Percentiles rank a stretch among this genome's conserved stretches.
Evolutionary conservation across 768 basidiomycete species (phyloP).

Genomic region (Tylopilus balloui): DNA sequence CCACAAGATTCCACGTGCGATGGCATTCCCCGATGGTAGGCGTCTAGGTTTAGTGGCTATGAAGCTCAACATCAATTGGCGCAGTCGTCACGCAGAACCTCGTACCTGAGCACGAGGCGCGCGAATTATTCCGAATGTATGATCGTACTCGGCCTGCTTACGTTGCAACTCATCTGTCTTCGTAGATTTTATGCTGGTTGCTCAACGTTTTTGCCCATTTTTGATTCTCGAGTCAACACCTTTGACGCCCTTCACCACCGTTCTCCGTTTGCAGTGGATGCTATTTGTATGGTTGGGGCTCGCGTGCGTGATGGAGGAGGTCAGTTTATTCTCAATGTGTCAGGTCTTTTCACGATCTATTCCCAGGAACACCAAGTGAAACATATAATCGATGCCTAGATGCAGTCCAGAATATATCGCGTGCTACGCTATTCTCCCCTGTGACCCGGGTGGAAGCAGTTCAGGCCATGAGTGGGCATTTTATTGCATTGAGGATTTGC

Average conservation of each 20-base stretch:
- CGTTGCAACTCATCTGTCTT: constrained; percentile 9
- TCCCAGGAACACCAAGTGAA: constrained; percentile 67
- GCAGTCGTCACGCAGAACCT: constrained; percentile 81
- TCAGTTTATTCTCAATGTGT: constrained; percentile 30
- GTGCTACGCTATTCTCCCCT: constrained; percentile 82
- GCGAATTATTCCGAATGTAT: constrained; percentile 82
- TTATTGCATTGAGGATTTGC: not conserved
- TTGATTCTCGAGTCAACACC: constrained; percentile 78
- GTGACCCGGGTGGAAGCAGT: constrained; percentile 83
- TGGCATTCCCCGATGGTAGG: constrained; percentile 76
- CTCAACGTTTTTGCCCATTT: constrained; percentile 85
- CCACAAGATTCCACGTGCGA: constrained; percentile 52
- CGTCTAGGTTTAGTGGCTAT: not conserved
- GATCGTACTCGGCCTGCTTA: not conserved
- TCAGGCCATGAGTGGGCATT: constrained; percentile 81
- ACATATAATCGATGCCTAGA: constrained; percentile 68
- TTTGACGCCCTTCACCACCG: constrained; percentile 82
- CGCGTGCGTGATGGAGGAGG: constrained; percentile 88
- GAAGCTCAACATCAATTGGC: constrained; percentile 1
- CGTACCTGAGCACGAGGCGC: constrained; percentile 77
- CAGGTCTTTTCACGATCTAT: constrained; percentile 9
- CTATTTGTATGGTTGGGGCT: constrained; percentile 91
- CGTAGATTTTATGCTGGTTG: constrained; percentile 88
- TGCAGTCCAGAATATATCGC: constrained; percentile 82
- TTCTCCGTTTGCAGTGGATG: constrained; percentile 89